Percentiles rank a stretch among this genome's conserved stretches.
These are phyloP conservation scores for Xylariaceae sp. DNA, from an alignment of 2,329 filamentous ascomycete species.

Conservation along the genomic window DNA sequence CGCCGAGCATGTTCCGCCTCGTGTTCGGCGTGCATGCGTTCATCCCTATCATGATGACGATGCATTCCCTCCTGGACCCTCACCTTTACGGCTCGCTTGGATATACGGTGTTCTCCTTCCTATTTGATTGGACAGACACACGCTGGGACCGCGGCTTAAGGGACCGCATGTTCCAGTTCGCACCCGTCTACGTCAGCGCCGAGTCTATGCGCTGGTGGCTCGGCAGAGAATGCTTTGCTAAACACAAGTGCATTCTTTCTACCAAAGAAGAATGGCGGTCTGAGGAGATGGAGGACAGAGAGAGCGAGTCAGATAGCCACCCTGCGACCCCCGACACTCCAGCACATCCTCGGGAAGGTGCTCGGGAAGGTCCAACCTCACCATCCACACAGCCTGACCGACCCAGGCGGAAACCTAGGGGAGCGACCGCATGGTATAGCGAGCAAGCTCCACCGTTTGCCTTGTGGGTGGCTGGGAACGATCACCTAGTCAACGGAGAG, in stretches of 20 bases:
- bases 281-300: conserved; percentile 58
- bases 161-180: conserved; percentile 84
- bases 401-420: conserved; percentile 38
- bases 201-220: conserved; percentile 97
- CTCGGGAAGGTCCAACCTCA: too few relatives aligned
- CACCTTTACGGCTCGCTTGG: conserved; percentile 73
- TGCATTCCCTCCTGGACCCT: conserved; percentile 63
- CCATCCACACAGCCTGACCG: conserved; percentile 23
- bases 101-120: conserved; percentile 82
- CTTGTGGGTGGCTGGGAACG: conserved; percentile 78
- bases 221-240: conserved; percentile 72
- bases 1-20: conserved; percentile 67
- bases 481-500: conserved; percentile 77
- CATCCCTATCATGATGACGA: conserved; percentile 87
- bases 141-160: conserved; percentile 79
- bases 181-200: conserved; percentile 82
- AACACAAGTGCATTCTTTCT: conserved; percentile 79
- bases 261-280: conserved; percentile 64
- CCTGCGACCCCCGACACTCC: conserved; percentile 29
- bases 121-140: conserved; percentile 81
- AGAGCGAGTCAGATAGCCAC: conserved; percentile 46
- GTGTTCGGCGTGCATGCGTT: conserved; percentile 92
- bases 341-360: conserved; percentile 11
- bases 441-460: conserved; percentile 74
- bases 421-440: conserved; percentile 73